Percentiles rank a stretch among this genome's conserved stretches.
These are phyloP conservation scores for Podospora bellae-mahoneyi DNA, from an alignment of 495 filamentous ascomycete genomes.

Conservation along the genomic window DNA sequence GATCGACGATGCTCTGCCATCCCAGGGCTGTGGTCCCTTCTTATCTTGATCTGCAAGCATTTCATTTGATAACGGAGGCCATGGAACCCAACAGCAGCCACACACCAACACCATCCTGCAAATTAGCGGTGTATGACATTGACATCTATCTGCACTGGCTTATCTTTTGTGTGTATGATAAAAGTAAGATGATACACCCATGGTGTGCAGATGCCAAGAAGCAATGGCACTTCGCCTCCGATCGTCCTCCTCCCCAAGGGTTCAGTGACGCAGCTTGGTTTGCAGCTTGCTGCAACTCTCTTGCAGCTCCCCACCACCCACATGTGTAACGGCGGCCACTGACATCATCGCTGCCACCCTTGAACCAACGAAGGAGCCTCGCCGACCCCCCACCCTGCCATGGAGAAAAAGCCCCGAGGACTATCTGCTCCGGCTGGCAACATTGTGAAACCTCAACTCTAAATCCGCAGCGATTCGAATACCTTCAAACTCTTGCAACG, in stretches of 20 bases:
- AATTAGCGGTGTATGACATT: neutral
- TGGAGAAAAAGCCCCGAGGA: neutral
- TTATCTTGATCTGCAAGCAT: neutral
- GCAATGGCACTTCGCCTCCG: neutral
- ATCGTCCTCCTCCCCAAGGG: neutral
- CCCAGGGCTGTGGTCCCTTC: neutral
- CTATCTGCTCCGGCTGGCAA: neutral
- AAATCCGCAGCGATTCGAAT: neutral
- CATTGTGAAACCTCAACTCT: neutral
- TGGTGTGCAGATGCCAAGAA: neutral
- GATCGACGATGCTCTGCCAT: neutral
- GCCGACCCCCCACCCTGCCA: neutral
- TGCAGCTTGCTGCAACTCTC: neutral
- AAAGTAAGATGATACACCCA: neutral
- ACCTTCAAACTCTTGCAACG: neutral
- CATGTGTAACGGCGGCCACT: conserved; percentile 5
- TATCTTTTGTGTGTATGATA: neutral
- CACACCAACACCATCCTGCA: neutral
- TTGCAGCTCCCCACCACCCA: neutral
- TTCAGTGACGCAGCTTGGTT: neutral
- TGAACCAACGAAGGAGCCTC: conserved; percentile 3
- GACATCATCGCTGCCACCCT: conserved; percentile 2
- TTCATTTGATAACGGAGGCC: neutral
- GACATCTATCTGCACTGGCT: neutral
- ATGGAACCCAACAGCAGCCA: neutral